phyloP scores from a whole-genome alignment of 495 filamentous ascomycete species.

The Lasiosphaeris hirsuta region DNA sequence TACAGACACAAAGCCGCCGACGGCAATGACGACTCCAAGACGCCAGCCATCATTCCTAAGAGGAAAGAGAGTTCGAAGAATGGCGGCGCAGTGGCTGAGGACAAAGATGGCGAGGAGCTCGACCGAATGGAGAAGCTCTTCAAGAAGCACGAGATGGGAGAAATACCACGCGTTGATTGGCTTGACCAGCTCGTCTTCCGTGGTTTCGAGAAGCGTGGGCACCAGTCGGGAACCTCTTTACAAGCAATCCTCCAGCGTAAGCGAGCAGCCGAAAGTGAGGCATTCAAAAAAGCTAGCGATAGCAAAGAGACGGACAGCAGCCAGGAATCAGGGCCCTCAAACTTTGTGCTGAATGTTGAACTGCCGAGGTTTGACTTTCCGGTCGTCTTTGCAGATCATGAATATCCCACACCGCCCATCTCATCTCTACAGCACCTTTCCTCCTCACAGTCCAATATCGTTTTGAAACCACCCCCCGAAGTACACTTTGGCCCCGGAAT shows the following conservation, averaged over 20 bases:
- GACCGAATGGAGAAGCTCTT: slow-evolving; percentile 81
- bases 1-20: slow-evolving; percentile 82
- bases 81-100: slow-evolving; percentile 38
- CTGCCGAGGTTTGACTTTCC: slow-evolving; percentile 95
- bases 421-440: slow-evolving; percentile 64
- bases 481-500: slow-evolving; percentile 82
- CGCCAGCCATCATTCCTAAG: slow-evolving; percentile 60
- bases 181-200: slow-evolving; percentile 91
- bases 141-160: slow-evolving; percentile 98
- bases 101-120: slow-evolving; percentile 68
- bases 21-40: slow-evolving; percentile 75
- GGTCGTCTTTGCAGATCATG: slow-evolving; percentile 89
- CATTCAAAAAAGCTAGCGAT: slow-evolving; percentile 32
- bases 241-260: slow-evolving; percentile 35
- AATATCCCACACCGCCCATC: slow-evolving; percentile 81
- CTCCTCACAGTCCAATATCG: slow-evolving; percentile 60
- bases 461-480: slow-evolving; percentile 74
- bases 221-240: slow-evolving; percentile 48
- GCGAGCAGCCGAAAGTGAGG: slow-evolving; percentile 20
- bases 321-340: slow-evolving; percentile 33
- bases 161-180: slow-evolving; percentile 90
- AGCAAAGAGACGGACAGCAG: slow-evolving; percentile 25
- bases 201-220: slow-evolving; percentile 71
- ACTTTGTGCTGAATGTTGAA: slow-evolving; percentile 78
- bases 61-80: slow-evolving; percentile 45